phyloP scores from a whole-genome alignment of 2,329 filamentous ascomycete species.

The Fusarium sp. region DNA sequence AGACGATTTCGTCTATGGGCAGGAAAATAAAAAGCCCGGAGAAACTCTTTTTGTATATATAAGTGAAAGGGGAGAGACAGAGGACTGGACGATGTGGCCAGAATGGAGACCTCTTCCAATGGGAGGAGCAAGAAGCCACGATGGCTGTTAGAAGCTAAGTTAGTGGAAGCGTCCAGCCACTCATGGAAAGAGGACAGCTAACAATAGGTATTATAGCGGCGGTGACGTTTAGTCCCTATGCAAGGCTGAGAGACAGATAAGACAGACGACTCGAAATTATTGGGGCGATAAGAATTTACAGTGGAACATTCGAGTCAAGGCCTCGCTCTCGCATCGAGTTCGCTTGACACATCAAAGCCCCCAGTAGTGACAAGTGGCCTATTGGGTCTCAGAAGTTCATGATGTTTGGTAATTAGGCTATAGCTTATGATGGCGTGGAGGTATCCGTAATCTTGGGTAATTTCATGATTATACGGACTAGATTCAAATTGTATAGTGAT shows the following conservation, averaged over 20 bases:
- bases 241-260: constrained; percentile 43
- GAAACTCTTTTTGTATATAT: constrained; percentile 25
- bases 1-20: constrained; percentile 35
- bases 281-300: constrained; percentile 34
- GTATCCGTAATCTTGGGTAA: background rate
- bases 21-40: constrained; percentile 20
- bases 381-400: constrained; percentile 32
- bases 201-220: constrained; percentile 34
- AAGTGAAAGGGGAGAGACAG: constrained; percentile 31
- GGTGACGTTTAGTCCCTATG: constrained; percentile 40
- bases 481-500: background rate
- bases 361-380: constrained; percentile 33
- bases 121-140: constrained; percentile 44
- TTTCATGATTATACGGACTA: constrained; percentile 18
- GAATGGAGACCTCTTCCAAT: constrained; percentile 40
- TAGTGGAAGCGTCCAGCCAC: constrained; percentile 37
- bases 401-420: constrained; percentile 23
- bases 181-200: constrained; percentile 51
- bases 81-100: constrained; percentile 51
- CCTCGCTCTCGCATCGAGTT: constrained; percentile 24
- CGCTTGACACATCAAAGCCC: constrained; percentile 31
- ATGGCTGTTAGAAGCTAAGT: constrained; percentile 39
- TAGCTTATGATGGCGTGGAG: background rate
- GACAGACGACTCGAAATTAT: background rate
- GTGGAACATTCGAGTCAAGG: constrained; percentile 13